phyloP scores from a whole-genome alignment of 2,329 filamentous ascomycete species.

The Fusarium begoniae region DNA sequence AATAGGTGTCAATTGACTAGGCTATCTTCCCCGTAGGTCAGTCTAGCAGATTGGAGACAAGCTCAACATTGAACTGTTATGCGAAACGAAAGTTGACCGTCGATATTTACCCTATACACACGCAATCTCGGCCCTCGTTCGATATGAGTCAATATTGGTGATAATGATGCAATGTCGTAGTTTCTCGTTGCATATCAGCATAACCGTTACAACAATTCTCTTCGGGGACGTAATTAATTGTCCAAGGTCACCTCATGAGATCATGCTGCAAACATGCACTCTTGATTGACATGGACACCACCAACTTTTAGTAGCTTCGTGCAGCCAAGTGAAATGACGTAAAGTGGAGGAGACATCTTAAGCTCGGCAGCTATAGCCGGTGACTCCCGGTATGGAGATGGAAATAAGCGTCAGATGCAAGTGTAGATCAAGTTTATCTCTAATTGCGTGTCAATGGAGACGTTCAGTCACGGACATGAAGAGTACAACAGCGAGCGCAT shows the following conservation, averaged over 20 bases:
- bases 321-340: conserved; percentile 2
- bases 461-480: neutral
- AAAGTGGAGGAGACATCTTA: neutral
- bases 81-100: too few species aligned
- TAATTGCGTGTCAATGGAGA: neutral
- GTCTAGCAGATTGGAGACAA: neutral
- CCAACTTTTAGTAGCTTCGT: neutral
- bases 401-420: neutral
- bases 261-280: neutral
- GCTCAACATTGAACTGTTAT: neutral
- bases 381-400: neutral
- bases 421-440: neutral
- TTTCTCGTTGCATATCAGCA: neutral
- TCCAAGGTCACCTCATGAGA: neutral
- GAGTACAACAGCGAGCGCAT: neutral
- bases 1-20: too few species aligned
- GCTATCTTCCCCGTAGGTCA: too few species aligned
- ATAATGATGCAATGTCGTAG: neutral
- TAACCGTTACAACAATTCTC: neutral
- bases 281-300: neutral
- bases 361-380: neutral
- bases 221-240: neutral
- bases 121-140: too few species aligned
- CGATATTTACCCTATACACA: neutral
- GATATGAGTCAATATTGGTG: neutral